Conservation (phyloP, 2,329 filamentous ascomycete species). For the Dactylonectria macrodidyma region DNA sequence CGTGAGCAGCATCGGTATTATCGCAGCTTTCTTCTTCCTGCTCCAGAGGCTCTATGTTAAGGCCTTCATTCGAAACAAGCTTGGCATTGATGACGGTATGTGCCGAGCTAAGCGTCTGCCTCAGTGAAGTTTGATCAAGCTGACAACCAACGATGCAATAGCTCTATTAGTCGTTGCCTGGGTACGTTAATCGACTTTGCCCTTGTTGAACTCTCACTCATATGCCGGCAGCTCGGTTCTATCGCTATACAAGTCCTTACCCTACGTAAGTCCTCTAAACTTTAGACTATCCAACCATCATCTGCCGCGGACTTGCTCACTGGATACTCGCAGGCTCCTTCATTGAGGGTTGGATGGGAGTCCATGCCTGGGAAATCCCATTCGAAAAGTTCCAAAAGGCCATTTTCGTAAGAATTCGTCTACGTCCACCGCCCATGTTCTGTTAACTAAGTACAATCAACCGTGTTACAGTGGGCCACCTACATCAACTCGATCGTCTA, state of each 20-base stretch:
- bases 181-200: conserved; percentile 27
- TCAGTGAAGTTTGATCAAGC: background rate
- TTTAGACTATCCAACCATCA: background rate
- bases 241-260: conserved; percentile 1
- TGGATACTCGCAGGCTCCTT: conserved; percentile 25
- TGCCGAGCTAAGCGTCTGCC: background rate
- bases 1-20: conserved; percentile 42
- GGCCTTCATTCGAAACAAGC: conserved; percentile 39
- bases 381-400: background rate
- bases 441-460: conserved; percentile 21
- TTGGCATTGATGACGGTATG: conserved; percentile 42
- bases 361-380: conserved; percentile 35
- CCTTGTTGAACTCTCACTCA: background rate
- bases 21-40: conserved; percentile 44
- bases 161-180: conserved; percentile 46
- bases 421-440: background rate
- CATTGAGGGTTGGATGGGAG: conserved; percentile 33
- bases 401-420: background rate
- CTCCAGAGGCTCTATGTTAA: conserved; percentile 50
- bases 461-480: conserved; percentile 37
- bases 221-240: background rate
- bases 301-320: background rate
- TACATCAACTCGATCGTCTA: conserved; percentile 48
- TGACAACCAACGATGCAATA: conserved; percentile 7
- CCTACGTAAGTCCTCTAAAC: background rate